Conservation (phyloP, 1,139 yeast genomes). For the Kluyveromyces marxianus region DNA sequence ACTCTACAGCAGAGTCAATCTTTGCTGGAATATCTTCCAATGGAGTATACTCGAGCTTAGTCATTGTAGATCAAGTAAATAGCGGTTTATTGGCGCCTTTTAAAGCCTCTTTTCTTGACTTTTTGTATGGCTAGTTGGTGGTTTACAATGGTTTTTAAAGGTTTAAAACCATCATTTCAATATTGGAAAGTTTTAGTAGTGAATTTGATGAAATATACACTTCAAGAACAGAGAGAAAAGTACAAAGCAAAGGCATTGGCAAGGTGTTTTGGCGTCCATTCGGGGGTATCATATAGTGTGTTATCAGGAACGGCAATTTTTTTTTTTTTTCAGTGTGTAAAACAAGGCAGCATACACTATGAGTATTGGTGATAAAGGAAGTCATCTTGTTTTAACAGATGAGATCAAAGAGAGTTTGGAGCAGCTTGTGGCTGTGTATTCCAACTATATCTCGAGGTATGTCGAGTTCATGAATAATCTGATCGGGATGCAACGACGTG, state of each 20-base stretch:
- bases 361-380: no score
- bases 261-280: not conserved
- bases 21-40: slow-evolving; percentile 17
- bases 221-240: not conserved
- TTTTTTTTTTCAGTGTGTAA: no score
- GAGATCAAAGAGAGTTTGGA: slow-evolving; percentile 5
- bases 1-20: slow-evolving; percentile 13
- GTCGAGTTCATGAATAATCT: slow-evolving; percentile 27
- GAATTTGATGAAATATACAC: not conserved
- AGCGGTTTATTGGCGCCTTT: no score
- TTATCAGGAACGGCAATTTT: no score
- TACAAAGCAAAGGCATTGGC: not conserved
- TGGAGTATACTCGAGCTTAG: slow-evolving; percentile 11
- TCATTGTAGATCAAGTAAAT: not conserved
- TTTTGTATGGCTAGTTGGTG: not conserved
- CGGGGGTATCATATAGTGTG: no score
- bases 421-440: slow-evolving; percentile 14
- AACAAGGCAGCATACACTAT: no score
- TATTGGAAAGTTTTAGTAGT: not conserved
- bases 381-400: not conserved
- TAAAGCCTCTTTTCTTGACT: no score
- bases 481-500: slow-evolving; percentile 26
- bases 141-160: not conserved
- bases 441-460: slow-evolving; percentile 24
- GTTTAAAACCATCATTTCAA: not conserved